Percentiles rank a stretch among this genome's conserved stretches.
phyloP scores from a whole-genome alignment of 2,329 filamentous ascomycete species.

The Grosmannia penicillata region DNA sequence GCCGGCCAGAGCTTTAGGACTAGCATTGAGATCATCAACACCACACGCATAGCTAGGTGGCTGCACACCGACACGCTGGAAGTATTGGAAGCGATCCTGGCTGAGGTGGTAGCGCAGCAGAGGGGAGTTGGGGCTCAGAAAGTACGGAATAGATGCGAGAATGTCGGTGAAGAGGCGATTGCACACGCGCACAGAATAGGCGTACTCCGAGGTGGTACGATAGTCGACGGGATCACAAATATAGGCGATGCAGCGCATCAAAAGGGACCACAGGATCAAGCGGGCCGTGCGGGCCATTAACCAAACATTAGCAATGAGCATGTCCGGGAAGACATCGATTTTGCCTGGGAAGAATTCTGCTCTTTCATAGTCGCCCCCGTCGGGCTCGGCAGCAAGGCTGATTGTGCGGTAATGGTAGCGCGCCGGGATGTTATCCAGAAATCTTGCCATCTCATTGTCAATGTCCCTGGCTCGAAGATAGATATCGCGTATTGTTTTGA shows the following conservation, averaged over 20 bases:
- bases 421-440: slow-evolving; percentile 34
- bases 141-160: slow-evolving; percentile 43
- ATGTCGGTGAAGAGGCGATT: slow-evolving; percentile 41
- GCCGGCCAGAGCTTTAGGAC: slow-evolving; percentile 38
- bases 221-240: slow-evolving; percentile 44
- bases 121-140: slow-evolving; percentile 37
- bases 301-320: slow-evolving; percentile 40
- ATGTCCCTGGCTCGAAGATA: slow-evolving; percentile 36
- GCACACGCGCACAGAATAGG: slow-evolving; percentile 34
- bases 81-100: neutral
- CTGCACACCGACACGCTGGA: no score
- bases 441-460: slow-evolving; percentile 35
- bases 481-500: slow-evolving; percentile 35
- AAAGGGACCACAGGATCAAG: slow-evolving; percentile 37
- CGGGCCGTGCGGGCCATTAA: slow-evolving; percentile 38
- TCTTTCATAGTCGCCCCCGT: slow-evolving; percentile 34
- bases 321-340: slow-evolving; percentile 43
- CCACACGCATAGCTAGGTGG: slow-evolving; percentile 36
- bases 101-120: neutral
- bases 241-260: slow-evolving; percentile 45
- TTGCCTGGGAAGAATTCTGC: slow-evolving; percentile 45
- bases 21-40: slow-evolving; percentile 21
- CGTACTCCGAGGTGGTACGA: slow-evolving; percentile 46
- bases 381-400: slow-evolving; percentile 39
- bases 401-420: slow-evolving; percentile 35